Evolutionary conservation across 139 green algal species (phyloP), one percentile per base, ranked within the genome.

Genomic region (Haematococcus sp.): DNA sequence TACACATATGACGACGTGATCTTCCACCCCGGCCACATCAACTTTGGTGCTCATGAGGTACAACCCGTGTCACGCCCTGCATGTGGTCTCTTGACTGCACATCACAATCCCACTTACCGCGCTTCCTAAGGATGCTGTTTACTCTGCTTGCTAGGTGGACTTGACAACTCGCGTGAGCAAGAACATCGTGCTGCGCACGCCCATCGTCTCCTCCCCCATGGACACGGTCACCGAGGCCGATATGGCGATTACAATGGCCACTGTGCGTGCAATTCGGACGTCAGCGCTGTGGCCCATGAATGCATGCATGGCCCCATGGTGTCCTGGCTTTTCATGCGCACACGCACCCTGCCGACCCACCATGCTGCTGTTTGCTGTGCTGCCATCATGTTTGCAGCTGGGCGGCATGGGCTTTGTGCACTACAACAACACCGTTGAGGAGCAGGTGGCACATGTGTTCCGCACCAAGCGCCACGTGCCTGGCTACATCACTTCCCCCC

Each of bases 1-100:
- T 98, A 98, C 87, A 99, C 96, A 0, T 99, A 99, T 67, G 96
- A 99, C 64, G 96, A 99, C 74, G 85, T 98, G 25, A 99, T 99
- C 66, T 94, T 99, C 73, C 92, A 97, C 68, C 96, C 96, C 16
- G 94, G 96, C 16, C 89, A 97, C 82, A 99, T 99, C 69, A 73
- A 92, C 85, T 99, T 99, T 81, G 86, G 81, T 0, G 94, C 94
- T 2, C 81, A 98, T 76, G 83, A 98, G 86, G 94, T 94, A 60
- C 19, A 25, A 43, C 59, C 59, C 59, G n/a, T 25, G 59, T 67
- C 59, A 67, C 59, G 59, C 59, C 59, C n/a, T 43, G 9, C 59
- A 40, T 40, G 28, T 67, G 27, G 40, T 11, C 40, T 49, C 11
- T 49, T 49, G 40, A 49, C 40, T 19, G 11, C 40, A 7, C 40